Evolutionary conservation across 768 basidiomycete species (phyloP).

Genomic region (Obba rivulosa): DNA sequence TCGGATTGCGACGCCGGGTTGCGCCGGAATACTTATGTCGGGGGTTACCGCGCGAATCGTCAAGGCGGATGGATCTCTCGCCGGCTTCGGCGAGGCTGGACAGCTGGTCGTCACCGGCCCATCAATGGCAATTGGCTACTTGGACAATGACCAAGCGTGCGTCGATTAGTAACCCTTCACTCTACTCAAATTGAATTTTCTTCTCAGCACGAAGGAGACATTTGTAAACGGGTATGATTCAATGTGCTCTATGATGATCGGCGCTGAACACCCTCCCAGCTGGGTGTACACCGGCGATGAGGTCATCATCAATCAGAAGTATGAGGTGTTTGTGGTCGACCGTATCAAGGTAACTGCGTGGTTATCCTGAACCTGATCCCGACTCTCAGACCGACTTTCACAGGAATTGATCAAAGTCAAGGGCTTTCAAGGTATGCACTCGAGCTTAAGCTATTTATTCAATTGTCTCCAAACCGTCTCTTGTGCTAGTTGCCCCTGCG

Average conservation of each 20-base stretch:
- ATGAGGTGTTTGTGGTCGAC: constrained; percentile 57
- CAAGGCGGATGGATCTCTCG: constrained; percentile 53
- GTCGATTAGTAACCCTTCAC: neutral
- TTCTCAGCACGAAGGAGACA: constrained; percentile 53
- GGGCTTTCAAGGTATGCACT: constrained; percentile 29
- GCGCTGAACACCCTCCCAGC: constrained; percentile 24
- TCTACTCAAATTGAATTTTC: neutral
- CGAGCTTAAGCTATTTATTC: neutral
- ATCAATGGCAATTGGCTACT: constrained; percentile 38
- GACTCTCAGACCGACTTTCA: neutral
- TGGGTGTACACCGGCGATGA: constrained; percentile 69
- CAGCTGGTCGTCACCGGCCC: constrained; percentile 48
- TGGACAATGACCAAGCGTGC: constrained; percentile 57
- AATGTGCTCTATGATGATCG: no score
- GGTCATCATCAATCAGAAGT: constrained; percentile 46
- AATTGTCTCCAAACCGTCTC: neutral
- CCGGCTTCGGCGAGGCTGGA: constrained; percentile 50
- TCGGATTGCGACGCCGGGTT: constrained; percentile 48
- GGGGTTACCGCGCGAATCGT: constrained; percentile 51
- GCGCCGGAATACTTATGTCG: constrained; percentile 44
- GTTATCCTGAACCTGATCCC: neutral
- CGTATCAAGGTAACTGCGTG: constrained; percentile 46
- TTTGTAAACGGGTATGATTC: constrained; percentile 53
- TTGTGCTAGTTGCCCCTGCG: constrained; percentile 26
- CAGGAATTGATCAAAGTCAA: constrained; percentile 72